These are phyloP conservation scores for Claviceps sp. DNA, from an alignment of 2,329 filamentous ascomycete species.

Conservation along the genomic window DNA sequence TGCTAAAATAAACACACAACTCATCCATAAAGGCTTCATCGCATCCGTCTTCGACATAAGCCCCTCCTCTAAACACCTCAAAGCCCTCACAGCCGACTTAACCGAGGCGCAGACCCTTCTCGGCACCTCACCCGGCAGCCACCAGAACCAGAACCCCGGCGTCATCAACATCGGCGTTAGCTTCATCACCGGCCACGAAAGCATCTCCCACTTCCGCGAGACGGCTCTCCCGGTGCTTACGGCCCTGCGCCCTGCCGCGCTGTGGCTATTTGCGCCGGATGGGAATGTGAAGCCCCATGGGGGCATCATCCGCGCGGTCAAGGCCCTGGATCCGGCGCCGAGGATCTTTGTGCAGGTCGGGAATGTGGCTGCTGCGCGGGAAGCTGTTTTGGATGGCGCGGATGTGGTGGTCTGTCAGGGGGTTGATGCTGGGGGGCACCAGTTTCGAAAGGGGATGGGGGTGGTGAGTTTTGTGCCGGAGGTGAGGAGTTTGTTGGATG, in stretches of 20 bases:
- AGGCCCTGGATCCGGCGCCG: constrained; percentile 18
- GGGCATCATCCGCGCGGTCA: constrained; percentile 23
- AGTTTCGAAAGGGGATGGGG: constrained; percentile 38
- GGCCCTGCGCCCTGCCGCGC: constrained; percentile 40
- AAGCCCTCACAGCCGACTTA: constrained; percentile 20
- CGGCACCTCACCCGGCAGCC: constrained; percentile 1
- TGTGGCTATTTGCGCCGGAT: constrained; percentile 55
- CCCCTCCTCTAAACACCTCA: constrained; percentile 17
- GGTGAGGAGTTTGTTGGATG: constrained; percentile 31
- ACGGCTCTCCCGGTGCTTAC: constrained; percentile 37
- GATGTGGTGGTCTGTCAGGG: constrained; percentile 52
- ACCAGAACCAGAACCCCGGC: constrained; percentile 7
- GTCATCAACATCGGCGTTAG: constrained; percentile 42
- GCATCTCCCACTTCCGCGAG: constrained; percentile 23
- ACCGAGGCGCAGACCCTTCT: constrained; percentile 16
- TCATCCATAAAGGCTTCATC: constrained; percentile 17
- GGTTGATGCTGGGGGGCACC: constrained; percentile 51
- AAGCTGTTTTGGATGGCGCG: constrained; percentile 32
- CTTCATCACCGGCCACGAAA: constrained; percentile 43
- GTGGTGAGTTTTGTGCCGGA: constrained; percentile 46
- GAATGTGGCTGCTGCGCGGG: constrained; percentile 40
- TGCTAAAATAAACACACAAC: no score
- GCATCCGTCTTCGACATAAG: constrained; percentile 18
- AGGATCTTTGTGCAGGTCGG: constrained; percentile 49
- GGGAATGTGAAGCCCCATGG: constrained; percentile 25